Evolutionary conservation across 768 basidiomycete species (phyloP).

Genomic region (Coprinellus micaceus): DNA sequence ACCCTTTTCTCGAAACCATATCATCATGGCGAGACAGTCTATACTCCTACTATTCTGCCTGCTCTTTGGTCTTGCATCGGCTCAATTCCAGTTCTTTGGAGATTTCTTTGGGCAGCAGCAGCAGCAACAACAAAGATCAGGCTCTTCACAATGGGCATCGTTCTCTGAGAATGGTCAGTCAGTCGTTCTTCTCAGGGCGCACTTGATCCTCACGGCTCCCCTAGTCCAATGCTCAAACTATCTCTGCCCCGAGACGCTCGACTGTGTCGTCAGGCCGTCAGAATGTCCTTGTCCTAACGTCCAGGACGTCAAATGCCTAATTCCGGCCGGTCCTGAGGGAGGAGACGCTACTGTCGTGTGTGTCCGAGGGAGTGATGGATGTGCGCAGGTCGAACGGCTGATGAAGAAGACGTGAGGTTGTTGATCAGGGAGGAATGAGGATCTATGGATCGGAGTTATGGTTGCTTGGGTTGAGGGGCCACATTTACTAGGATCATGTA

Average conservation of each 20-base stretch:
- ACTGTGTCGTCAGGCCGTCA: conserved; percentile 58
- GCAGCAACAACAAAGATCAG: conserved; percentile 52
- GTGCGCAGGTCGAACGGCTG: conserved; percentile 56
- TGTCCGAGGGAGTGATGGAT: conserved; percentile 62
- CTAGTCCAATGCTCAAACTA: conserved; percentile 71
- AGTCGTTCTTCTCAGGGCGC: background rate
- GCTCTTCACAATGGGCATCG: conserved; percentile 59
- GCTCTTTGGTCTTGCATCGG: conserved; percentile 38
- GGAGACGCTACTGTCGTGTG: conserved; percentile 63
- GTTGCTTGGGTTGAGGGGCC: too few relatives aligned
- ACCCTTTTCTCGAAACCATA: background rate
- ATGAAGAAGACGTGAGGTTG: conserved; percentile 29
- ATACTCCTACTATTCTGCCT: conserved; percentile 28
- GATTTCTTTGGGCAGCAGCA: conserved; percentile 72
- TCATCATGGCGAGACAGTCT: conserved; percentile 1
- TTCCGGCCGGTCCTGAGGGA: conserved; percentile 51
- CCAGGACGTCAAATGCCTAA: conserved; percentile 72
- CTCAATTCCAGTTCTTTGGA: conserved; percentile 80
- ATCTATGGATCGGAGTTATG: conserved; percentile 13
- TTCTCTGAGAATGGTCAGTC: conserved; percentile 62
- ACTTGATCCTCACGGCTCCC: background rate
- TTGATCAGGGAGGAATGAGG: conserved; percentile 31
- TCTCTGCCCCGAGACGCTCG: conserved; percentile 70
- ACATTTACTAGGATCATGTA: background rate
- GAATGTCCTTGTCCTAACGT: conserved; percentile 77